Evolutionary conservation across 1,139 yeast genomes (phyloP).

Genomic region (Schizosaccharomyces versatilis): DNA sequence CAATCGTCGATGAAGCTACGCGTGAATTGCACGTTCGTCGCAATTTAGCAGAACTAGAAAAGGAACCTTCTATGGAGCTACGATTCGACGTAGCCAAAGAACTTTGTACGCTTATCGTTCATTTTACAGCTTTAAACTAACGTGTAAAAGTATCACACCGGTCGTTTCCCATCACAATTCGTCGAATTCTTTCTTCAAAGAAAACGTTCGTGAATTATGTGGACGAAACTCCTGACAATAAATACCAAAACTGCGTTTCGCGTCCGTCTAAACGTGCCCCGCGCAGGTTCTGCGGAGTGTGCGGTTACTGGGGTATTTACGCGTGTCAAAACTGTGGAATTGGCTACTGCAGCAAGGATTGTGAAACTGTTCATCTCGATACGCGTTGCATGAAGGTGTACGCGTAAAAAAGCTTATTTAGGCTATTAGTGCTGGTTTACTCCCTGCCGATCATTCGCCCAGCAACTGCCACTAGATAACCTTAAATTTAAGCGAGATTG

Average conservation of each 20-base stretch:
- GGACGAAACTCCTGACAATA: conserved; percentile 22
- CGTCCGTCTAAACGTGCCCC: conserved; percentile 20
- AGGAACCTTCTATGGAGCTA: conserved; percentile 21
- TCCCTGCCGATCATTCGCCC: no score
- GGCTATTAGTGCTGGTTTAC: not conserved
- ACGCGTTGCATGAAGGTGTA: conserved; percentile 18
- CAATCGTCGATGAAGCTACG: conserved; percentile 15
- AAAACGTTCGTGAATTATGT: conserved; percentile 22
- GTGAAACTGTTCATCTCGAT: conserved; percentile 23
- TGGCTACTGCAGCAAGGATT: conserved; percentile 20
- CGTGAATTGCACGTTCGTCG: conserved; percentile 16
- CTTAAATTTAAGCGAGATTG: not conserved
- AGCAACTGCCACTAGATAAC: not conserved
- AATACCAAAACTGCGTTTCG: conserved; percentile 17
- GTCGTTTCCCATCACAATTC: conserved; percentile 5
- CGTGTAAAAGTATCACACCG: conserved; percentile 5
- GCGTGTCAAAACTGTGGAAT: conserved; percentile 22
- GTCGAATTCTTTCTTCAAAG: conserved; percentile 21
- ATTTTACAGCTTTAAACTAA: not conserved
- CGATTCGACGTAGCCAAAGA: conserved; percentile 22
- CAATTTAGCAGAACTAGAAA: conserved; percentile 22
- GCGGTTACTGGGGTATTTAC: conserved; percentile 23
- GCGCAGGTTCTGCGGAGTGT: conserved; percentile 21
- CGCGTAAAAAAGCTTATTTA: conserved; percentile 1
- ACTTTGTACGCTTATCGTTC: not conserved